Percentiles rank a stretch among this genome's conserved stretches.
phyloP scores from a whole-genome alignment of 257 asterid genomes.

The Euphrasia confusa region DNA sequence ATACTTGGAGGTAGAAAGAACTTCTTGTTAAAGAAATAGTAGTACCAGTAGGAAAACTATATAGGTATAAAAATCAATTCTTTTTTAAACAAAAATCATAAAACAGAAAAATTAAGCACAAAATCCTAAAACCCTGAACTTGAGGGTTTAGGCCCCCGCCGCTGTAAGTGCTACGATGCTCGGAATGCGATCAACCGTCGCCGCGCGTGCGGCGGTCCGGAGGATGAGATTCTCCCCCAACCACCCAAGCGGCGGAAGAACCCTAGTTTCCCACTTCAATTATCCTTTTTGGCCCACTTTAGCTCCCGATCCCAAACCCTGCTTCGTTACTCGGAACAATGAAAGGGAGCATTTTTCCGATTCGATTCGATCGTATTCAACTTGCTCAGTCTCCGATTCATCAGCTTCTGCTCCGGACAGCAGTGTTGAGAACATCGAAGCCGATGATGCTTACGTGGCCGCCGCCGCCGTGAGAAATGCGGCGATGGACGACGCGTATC shows the following conservation, averaged over 20 bases:
- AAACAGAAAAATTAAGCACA: too few relatives aligned
- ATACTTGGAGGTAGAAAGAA: too few relatives aligned
- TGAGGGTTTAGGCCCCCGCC: constrained; percentile 37
- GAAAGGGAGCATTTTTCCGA: constrained; percentile 5
- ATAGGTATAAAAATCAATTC: too few relatives aligned
- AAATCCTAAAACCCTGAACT: neutral
- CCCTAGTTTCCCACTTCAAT: constrained; percentile 9
- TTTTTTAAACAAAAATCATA: too few relatives aligned
- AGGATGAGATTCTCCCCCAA: constrained; percentile 22
- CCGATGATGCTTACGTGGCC: constrained; percentile 28
- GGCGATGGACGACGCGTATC: constrained; percentile 45
- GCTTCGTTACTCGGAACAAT: constrained; percentile 6
- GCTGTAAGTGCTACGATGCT: constrained; percentile 29
- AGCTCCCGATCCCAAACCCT: constrained; percentile 21
- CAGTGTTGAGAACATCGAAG: constrained; percentile 25
- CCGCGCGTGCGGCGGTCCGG: constrained; percentile 37
- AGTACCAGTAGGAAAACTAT: too few relatives aligned
- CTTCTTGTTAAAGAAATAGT: too few relatives aligned
- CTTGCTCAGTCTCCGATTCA: constrained; percentile 33
- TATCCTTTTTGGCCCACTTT: constrained; percentile 10
- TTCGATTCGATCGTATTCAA: constrained; percentile 25
- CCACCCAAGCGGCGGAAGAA: constrained; percentile 6
- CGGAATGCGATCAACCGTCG: constrained; percentile 32
- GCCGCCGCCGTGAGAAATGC: constrained; percentile 26
- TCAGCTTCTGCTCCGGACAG: constrained; percentile 19